phyloP scores from a whole-genome alignment of 352 stramenopile genomes.

The Phytopythium litorale region DNA sequence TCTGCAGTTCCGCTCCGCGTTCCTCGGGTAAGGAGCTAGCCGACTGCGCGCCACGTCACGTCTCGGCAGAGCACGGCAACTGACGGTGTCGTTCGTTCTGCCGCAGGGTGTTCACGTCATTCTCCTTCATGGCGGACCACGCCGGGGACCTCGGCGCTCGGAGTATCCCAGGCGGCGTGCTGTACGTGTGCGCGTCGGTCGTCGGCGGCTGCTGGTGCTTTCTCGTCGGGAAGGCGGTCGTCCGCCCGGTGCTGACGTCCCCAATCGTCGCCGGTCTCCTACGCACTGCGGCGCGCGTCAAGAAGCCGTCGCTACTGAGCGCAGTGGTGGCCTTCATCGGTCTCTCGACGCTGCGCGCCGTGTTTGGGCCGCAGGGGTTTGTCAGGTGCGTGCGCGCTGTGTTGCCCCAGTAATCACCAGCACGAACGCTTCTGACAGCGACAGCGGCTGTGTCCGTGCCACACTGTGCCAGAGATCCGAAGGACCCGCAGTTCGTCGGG shows the following conservation, averaged over 20 bases:
- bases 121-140: conserved; percentile 86
- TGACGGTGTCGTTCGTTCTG: conserved; percentile 8
- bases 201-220: conserved; percentile 52
- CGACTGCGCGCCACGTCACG: background rate
- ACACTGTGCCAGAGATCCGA: conserved; percentile 47
- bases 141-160: conserved; percentile 60
- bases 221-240: conserved; percentile 34
- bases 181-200: conserved; percentile 65
- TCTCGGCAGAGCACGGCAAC: background rate
- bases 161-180: conserved; percentile 31
- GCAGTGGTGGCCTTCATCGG: conserved; percentile 31
- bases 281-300: conserved; percentile 11
- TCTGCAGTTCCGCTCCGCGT: conserved; percentile 67
- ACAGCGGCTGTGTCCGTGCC: background rate
- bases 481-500: conserved; percentile 74
- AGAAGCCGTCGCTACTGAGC: conserved; percentile 29
- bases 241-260: conserved; percentile 13
- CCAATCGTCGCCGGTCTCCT: conserved; percentile 11
- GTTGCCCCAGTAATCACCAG: background rate
- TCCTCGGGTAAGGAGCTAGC: conserved; percentile 52
- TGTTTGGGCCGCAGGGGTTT: conserved; percentile 54
- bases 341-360: conserved; percentile 34
- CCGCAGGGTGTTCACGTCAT: conserved; percentile 81
- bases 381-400: conserved; percentile 33
- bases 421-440: background rate